These are phyloP conservation scores for Secale cereale DNA, from an alignment of 176 grass and related monocot species.

Conservation along the genomic window DNA sequence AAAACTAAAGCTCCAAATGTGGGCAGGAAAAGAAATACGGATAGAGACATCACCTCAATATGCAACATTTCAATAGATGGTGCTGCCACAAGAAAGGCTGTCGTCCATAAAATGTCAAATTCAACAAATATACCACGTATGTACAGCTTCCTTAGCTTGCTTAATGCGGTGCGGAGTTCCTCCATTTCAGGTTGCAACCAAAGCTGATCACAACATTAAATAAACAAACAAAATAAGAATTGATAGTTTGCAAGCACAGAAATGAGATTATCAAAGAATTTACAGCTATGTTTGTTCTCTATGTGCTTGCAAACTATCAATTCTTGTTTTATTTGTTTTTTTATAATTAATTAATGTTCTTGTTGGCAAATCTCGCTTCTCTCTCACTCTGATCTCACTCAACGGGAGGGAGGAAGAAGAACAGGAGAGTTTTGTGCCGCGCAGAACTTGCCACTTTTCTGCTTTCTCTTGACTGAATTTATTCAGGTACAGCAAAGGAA, in stretches of 20 bases:
- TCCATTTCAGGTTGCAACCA: neutral
- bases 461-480: too few relatives aligned
- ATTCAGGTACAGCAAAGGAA: too few relatives aligned
- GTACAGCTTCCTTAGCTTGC: neutral
- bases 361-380: too few relatives aligned
- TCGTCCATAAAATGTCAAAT: neutral
- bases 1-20: neutral
- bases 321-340: too few relatives aligned
- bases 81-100: neutral
- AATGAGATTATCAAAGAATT: neutral
- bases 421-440: too few relatives aligned
- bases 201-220: neutral
- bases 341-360: too few relatives aligned
- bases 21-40: neutral
- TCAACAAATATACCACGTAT: neutral
- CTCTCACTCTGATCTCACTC: too few relatives aligned
- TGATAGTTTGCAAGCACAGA: neutral
- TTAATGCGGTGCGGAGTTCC: neutral
- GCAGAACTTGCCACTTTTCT: too few relatives aligned
- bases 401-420: too few relatives aligned
- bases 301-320: too few relatives aligned
- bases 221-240: neutral
- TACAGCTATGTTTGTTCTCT: neutral
- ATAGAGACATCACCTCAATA: neutral
- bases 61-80: neutral